Evolutionary conservation across 1,284 basidiomycete species (phyloP).

Genomic region (Moniliophthora roreri): DNA sequence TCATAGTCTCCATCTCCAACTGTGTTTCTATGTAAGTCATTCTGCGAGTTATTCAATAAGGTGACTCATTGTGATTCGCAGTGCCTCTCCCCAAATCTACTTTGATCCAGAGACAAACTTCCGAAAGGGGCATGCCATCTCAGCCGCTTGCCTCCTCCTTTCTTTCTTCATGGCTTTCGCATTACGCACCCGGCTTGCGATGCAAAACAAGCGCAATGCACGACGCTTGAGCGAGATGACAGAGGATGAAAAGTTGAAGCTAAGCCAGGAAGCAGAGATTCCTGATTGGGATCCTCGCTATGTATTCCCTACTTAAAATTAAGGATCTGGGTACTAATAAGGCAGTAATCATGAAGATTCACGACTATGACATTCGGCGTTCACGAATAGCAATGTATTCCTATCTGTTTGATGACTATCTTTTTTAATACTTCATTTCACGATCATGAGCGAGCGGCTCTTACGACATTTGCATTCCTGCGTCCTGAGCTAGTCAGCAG

Average conservation of each 20-base stretch:
- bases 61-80: slow-evolving; percentile 20
- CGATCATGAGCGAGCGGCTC: too few species aligned
- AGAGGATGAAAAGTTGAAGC: slow-evolving; percentile 5
- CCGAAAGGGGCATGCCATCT: slow-evolving; percentile 34
- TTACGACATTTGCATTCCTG: too few species aligned
- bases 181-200: slow-evolving; percentile 78
- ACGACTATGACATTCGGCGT: too few species aligned
- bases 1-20: slow-evolving; percentile 57
- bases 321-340: not conserved
- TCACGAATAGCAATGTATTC: too few species aligned
- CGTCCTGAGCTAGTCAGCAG: too few species aligned
- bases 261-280: slow-evolving; percentile 5
- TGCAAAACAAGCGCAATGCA: slow-evolving; percentile 35
- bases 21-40: slow-evolving; percentile 50
- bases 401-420: too few species aligned
- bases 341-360: not conserved
- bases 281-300: slow-evolving; percentile 13
- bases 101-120: slow-evolving; percentile 49
- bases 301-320: slow-evolving; percentile 8
- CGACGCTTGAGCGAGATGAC: slow-evolving; percentile 8
- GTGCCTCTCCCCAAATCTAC: slow-evolving; percentile 58
- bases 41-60: not conserved
- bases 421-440: too few species aligned
- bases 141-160: slow-evolving; percentile 10
- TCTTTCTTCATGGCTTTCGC: slow-evolving; percentile 75